Percentiles rank a stretch among this genome's conserved stretches.
Conservation (phyloP, 2,329 filamentous ascomycete species). For the Diaporthe longicolla region DNA sequence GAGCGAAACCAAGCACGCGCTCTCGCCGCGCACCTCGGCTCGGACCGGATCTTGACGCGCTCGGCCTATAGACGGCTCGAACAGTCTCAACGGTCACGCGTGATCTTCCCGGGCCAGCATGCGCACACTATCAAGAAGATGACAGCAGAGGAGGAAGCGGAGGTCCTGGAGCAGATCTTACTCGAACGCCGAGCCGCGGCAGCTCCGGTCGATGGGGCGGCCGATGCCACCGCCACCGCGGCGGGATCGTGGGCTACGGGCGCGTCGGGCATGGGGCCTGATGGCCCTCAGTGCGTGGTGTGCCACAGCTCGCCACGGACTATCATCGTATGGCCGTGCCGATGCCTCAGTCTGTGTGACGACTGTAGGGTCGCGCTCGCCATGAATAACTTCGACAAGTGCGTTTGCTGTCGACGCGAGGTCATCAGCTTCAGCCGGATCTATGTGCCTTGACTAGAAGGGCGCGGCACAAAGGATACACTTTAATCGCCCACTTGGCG, state of each 20-base stretch:
- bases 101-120: constrained; percentile 69
- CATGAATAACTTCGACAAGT: constrained; percentile 97
- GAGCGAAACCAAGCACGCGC: constrained; percentile 86
- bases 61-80: constrained; percentile 79
- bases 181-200: constrained; percentile 62
- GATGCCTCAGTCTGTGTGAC: constrained; percentile 93
- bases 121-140: constrained; percentile 59
- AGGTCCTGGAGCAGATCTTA: constrained; percentile 72
- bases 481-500: constrained; percentile 18
- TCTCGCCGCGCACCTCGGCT: constrained; percentile 83
- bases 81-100: constrained; percentile 77
- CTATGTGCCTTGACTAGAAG: constrained; percentile 78
- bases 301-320: constrained; percentile 90
- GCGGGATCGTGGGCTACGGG: constrained; percentile 74
- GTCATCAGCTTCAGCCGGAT: constrained; percentile 92
- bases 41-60: constrained; percentile 82
- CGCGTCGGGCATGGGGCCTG: constrained; percentile 78
- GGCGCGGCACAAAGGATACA: background rate
- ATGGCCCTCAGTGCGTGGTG: constrained; percentile 90
- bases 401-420: constrained; percentile 91
- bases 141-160: constrained; percentile 71
- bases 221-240: constrained; percentile 41
- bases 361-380: constrained; percentile 94
- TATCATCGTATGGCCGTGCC: constrained; percentile 96
- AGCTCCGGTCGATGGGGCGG: constrained; percentile 39